Conservation (phyloP, 2,329 filamentous ascomycete genomes). For the Fusarium decemcellulare region DNA sequence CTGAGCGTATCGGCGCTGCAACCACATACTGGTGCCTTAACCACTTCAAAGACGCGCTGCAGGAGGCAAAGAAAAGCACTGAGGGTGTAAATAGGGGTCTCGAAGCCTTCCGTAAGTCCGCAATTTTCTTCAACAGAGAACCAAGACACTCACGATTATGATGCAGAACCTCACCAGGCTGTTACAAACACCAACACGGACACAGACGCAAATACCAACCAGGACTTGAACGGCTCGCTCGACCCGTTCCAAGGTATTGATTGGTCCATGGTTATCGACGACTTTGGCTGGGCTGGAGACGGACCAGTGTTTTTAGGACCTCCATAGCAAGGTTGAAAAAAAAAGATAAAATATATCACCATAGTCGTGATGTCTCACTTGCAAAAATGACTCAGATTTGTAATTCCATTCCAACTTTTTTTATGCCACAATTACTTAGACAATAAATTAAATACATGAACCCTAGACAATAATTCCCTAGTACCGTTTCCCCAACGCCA, state of each 20-base stretch:
- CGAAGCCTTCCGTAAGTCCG: conserved; percentile 49
- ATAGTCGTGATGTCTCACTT: background rate
- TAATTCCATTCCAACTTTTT: conserved; percentile 14
- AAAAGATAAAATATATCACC: background rate
- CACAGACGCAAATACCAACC: conserved; percentile 17
- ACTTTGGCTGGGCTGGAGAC: conserved; percentile 61
- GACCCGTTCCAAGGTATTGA: conserved; percentile 62
- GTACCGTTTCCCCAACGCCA: conserved; percentile 21
- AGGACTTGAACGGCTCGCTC: conserved; percentile 36
- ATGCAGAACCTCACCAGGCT: conserved; percentile 12
- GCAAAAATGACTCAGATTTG: no score
- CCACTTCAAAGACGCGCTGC: conserved; percentile 60
- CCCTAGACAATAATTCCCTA: conserved; percentile 2
- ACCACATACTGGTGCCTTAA: conserved; percentile 65
- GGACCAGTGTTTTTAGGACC: conserved; percentile 50
- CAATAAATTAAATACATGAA: conserved; percentile 29
- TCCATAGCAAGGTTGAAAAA: conserved; percentile 27
- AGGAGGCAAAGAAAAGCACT: conserved; percentile 53
- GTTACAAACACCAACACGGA: conserved; percentile 1
- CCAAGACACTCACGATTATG: background rate
- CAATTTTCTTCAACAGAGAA: background rate
- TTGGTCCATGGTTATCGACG: conserved; percentile 66
- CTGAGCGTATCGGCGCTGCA: conserved; percentile 63
- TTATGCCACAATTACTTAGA: conserved; percentile 16
- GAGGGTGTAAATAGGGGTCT: conserved; percentile 49